Percentiles rank a stretch among this genome's conserved stretches.
Evolutionary conservation across 2,329 filamentous ascomycete genomes (phyloP).

Genomic region (Cordyceps militaris): DNA sequence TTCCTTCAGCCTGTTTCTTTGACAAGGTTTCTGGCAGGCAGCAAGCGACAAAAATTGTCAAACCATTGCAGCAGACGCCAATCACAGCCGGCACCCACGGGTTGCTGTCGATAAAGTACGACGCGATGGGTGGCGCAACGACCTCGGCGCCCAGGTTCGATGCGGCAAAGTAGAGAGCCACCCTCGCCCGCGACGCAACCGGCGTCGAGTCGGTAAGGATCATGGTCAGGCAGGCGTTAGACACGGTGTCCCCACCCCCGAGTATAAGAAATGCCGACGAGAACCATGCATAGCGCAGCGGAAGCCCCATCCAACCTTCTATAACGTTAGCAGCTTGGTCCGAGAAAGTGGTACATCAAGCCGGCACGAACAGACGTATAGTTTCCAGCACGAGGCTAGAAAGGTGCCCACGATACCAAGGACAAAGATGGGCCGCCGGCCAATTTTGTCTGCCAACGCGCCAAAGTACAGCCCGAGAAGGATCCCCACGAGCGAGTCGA

Average conservation of each 20-base stretch:
- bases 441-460: slow-evolving; percentile 5
- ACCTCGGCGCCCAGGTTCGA: slow-evolving; percentile 63
- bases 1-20: not conserved
- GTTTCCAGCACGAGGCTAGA: not conserved
- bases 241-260: slow-evolving; percentile 3
- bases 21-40: not conserved
- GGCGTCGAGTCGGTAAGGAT: slow-evolving; percentile 10
- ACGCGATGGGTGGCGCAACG: slow-evolving; percentile 9
- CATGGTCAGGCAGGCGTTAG: slow-evolving; percentile 7
- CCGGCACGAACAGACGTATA: slow-evolving; percentile 3
- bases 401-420: not conserved
- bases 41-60: not conserved
- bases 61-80: not conserved
- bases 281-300: slow-evolving; percentile 3
- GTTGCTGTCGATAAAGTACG: slow-evolving; percentile 10
- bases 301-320: slow-evolving; percentile 8
- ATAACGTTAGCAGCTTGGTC: not conserved
- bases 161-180: slow-evolving; percentile 78
- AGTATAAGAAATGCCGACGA: slow-evolving; percentile 7
- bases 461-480: slow-evolving; percentile 7
- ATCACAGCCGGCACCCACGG: slow-evolving; percentile 6
- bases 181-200: not conserved
- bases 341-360: no score
- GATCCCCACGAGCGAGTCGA: slow-evolving; percentile 5
- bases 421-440: slow-evolving; percentile 1